Base-by-base conservation (phyloP, 495 filamentous ascomycete genomes). In the Chaetomium cochliodes region DNA sequence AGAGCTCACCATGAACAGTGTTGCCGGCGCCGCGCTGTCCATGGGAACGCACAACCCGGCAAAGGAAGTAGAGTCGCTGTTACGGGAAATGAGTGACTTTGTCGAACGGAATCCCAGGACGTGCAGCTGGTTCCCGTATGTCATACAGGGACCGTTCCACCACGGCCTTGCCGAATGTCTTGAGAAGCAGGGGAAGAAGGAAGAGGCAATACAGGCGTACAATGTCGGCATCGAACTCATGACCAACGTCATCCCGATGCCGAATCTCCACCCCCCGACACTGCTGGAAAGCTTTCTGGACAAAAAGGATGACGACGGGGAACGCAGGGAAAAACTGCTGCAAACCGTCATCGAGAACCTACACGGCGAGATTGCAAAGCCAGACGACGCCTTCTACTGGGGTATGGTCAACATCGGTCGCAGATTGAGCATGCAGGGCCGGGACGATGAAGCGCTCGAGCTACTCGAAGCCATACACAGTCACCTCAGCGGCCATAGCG, bases 371-470 rank as follows among this genome's bases (percentile, higher is more conserved):
- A 30, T 23, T 22, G 54, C 8, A 9, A 57, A 22, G 54, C n/a
- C n/a, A 15, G 33, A 22, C 15, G 30, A 39, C 23, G 12, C 12
- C 6, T 57, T 57, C 30, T 57, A 41, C 30, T 23, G n/a, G 30
- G 54, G n/a, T 5, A 18, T 58, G 33, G 37, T n/a, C 20, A 58
- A 58, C 37, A 58, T 58, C 37, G 37, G 26, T 1, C 55, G 55
- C n/a, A 33, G 18, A 5, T 11, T 42, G n/a, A 20, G 26, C 33
- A 58, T 58, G 3, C 54, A 57, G 5, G 33, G 12, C 22, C 55
- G 39, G 20, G 0, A 23, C 39, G 37, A 18, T n/a, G 55, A 39
- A 44, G 53, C 11, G 2, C 8, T 20, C 13, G 5, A 22, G 30
- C 20, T 58, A 15, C 51, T 54, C 9, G 51, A 33, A 4, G 51